Conservation (phyloP, 1,284 basidiomycete genomes). For the Tylopilus sp. region DNA sequence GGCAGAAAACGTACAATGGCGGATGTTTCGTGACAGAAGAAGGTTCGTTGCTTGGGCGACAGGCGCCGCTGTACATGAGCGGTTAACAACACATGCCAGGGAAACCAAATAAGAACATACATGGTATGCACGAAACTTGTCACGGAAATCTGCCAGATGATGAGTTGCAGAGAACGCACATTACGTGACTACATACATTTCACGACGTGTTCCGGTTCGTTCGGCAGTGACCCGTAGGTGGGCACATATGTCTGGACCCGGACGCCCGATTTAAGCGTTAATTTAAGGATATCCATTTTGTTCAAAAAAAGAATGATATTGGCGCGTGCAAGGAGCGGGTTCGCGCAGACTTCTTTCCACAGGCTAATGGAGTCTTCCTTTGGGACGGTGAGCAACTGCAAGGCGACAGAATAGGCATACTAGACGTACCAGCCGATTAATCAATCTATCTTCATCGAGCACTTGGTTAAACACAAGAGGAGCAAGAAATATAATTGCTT, state of each 20-base stretch:
- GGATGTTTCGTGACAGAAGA: conserved; percentile 64
- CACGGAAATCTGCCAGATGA: conserved; percentile 57
- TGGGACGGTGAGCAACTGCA: conserved; percentile 1
- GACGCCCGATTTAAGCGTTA: conserved; percentile 68
- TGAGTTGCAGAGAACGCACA: not conserved
- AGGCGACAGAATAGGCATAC: not conserved
- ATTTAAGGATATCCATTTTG: conserved; percentile 73
- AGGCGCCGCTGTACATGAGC: conserved; percentile 50
- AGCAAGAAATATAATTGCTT: conserved; percentile 62
- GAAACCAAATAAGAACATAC: conserved; percentile 42
- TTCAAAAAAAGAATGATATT: conserved; percentile 77
- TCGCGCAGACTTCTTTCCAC: conserved; percentile 73
- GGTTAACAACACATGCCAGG: conserved; percentile 11
- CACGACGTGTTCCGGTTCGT: conserved; percentile 63
- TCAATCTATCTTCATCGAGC: conserved; percentile 56
- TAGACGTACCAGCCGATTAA: conserved; percentile 51
- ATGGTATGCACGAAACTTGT: conserved; percentile 62
- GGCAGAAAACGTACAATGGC: conserved; percentile 50
- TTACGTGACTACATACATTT: conserved; percentile 52
- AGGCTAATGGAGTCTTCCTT: conserved; percentile 72
- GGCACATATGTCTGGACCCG: conserved; percentile 70
- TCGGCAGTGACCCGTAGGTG: conserved; percentile 68
- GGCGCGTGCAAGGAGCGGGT: conserved; percentile 63
- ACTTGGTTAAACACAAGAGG: conserved; percentile 61
- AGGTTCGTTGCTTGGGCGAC: conserved; percentile 57